Percentiles rank a stretch among this genome's conserved stretches.
These are phyloP conservation scores for Lentinula sp. DNA, from an alignment of 768 basidiomycete genomes.

Conservation along the genomic window DNA sequence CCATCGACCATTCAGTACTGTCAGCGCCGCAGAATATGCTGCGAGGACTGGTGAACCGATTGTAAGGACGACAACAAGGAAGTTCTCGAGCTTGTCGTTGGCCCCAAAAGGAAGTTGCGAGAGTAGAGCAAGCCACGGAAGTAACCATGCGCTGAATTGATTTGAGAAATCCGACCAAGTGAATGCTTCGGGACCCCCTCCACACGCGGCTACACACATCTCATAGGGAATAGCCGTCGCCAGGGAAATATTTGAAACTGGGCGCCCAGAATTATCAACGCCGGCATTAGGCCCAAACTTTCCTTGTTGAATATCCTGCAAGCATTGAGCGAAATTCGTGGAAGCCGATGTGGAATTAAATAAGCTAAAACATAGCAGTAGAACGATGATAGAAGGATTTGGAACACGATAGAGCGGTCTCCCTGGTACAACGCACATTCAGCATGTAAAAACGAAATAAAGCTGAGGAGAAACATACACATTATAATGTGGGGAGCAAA, in stretches of 20 bases:
- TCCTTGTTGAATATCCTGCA: not conserved
- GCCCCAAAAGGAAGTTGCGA: constrained; percentile 46
- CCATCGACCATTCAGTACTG: constrained; percentile 39
- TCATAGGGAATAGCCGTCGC: constrained; percentile 2
- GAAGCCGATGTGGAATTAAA: not conserved
- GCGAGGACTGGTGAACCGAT: constrained; percentile 40
- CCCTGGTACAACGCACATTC: not conserved
- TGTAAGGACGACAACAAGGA: constrained; percentile 34
- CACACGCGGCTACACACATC: not conserved
- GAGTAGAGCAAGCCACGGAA: constrained; percentile 43
- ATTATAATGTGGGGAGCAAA: too few species aligned
- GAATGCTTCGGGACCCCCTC: not conserved
- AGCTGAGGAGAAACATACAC: too few species aligned
- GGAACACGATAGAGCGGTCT: not conserved
- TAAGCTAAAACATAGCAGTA: not conserved
- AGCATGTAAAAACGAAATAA: not conserved
- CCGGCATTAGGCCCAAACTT: not conserved
- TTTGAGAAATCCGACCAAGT: constrained; percentile 29
- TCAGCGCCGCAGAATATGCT: constrained; percentile 36
- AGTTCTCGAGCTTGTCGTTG: constrained; percentile 30
- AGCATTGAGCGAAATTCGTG: not conserved
- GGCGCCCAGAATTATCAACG: not conserved
- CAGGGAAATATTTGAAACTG: not conserved
- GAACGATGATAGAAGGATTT: not conserved
- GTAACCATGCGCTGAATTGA: constrained; percentile 37